These are phyloP conservation scores for Neonectria hederae DNA, from an alignment of 2,329 filamentous ascomycete genomes.

Conservation along the genomic window DNA sequence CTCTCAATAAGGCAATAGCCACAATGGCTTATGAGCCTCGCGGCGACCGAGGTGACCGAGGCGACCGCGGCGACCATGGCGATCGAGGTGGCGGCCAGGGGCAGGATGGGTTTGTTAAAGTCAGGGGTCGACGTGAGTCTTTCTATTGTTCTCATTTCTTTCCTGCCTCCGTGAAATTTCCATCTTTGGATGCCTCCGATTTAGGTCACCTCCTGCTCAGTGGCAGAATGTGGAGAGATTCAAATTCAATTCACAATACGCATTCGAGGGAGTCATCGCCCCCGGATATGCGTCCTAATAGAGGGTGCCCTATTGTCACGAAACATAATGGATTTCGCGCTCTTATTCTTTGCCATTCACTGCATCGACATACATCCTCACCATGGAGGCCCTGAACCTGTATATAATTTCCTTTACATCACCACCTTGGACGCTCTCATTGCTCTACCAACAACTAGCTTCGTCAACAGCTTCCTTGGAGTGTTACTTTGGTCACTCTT, in stretches of 20 bases:
- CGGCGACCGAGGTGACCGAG: slow-evolving; percentile 49
- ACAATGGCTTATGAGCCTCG: slow-evolving; percentile 65
- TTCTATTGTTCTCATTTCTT: slow-evolving; percentile 15
- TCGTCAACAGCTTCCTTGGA: not conserved
- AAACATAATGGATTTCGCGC: not conserved
- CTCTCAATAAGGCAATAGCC: slow-evolving; percentile 34
- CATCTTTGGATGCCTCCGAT: slow-evolving; percentile 6
- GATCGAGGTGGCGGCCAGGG: slow-evolving; percentile 51
- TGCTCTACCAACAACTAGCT: not conserved
- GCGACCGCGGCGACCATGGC: slow-evolving; percentile 54
- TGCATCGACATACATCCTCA: not conserved
- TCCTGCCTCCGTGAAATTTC: not conserved
- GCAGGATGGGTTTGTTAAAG: slow-evolving; percentile 58
- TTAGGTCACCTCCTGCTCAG: slow-evolving; percentile 16
- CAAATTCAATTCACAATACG: not conserved
- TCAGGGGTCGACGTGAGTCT: slow-evolving; percentile 62
- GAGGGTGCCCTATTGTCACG: not conserved
- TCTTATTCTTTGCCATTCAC: not conserved
- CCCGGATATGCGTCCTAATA: not conserved
- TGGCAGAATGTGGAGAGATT: slow-evolving; percentile 24
- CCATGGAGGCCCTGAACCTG: not conserved
- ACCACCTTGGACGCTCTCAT: not conserved
- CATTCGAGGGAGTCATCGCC: not conserved
- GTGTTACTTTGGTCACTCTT: not conserved
- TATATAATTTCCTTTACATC: not conserved